Evolutionary conservation across 495 filamentous ascomycete genomes (phyloP).

Genomic region (Gamarada debralockiae): DNA sequence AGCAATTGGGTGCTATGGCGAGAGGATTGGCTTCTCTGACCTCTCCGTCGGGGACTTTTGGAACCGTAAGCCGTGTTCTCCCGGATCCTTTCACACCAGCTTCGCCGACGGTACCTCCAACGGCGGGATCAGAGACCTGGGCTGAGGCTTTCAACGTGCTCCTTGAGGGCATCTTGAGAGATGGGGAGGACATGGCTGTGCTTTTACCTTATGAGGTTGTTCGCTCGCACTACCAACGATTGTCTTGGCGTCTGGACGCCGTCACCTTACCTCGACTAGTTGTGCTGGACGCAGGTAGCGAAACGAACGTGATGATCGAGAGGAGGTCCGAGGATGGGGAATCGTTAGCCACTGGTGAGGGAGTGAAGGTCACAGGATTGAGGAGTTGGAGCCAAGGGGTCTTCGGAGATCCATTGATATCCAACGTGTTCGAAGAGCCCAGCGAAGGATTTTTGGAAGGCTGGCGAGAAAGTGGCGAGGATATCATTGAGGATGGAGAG

Average conservation of each 20-base stretch:
- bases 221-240: slow-evolving; percentile 44
- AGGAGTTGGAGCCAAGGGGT: slow-evolving; percentile 47
- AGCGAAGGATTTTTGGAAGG: slow-evolving; percentile 43
- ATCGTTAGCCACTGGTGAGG: neutral
- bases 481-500: slow-evolving; percentile 34
- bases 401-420: slow-evolving; percentile 58
- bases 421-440: slow-evolving; percentile 42
- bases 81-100: slow-evolving; percentile 40
- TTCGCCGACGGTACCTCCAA: slow-evolving; percentile 30
- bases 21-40: slow-evolving; percentile 40
- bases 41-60: slow-evolving; percentile 36
- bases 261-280: slow-evolving; percentile 53
- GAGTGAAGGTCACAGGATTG: slow-evolving; percentile 15
- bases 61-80: slow-evolving; percentile 35
- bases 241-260: slow-evolving; percentile 49
- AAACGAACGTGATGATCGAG: slow-evolving; percentile 56
- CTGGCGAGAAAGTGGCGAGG: slow-evolving; percentile 23
- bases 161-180: slow-evolving; percentile 59
- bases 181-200: slow-evolving; percentile 68
- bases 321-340: slow-evolving; percentile 30
- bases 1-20: slow-evolving; percentile 43
- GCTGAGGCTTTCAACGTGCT: slow-evolving; percentile 54
- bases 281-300: slow-evolving; percentile 48
- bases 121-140: slow-evolving; percentile 52
- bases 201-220: slow-evolving; percentile 62